phyloP scores from a whole-genome alignment of 768 basidiomycete species.

The Tulasnella sp. region DNA sequence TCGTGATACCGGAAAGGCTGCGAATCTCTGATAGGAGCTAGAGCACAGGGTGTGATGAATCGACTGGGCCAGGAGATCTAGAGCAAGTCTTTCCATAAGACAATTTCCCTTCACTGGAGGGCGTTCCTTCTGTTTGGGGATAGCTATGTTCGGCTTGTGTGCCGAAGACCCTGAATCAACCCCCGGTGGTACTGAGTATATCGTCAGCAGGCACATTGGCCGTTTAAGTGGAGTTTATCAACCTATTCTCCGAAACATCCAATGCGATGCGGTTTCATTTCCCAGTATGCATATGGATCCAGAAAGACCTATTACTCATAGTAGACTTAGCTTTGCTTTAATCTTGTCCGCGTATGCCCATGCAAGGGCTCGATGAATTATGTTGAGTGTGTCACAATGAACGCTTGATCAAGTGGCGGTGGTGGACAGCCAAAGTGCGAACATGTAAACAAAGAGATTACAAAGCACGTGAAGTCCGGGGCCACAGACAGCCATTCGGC shows the following conservation, averaged over 20 bases:
- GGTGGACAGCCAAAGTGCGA: neutral
- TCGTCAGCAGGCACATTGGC: neutral
- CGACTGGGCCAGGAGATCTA: conserved; percentile 7
- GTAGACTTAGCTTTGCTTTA: no score
- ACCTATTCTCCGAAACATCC: conserved; percentile 47
- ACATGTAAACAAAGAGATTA: no score
- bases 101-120: conserved; percentile 43
- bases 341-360: no score
- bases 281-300: no score
- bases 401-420: neutral
- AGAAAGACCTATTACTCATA: conserved; percentile 54
- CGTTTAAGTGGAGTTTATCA: conserved; percentile 46
- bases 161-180: neutral
- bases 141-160: neutral
- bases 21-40: conserved; percentile 83
- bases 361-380: no score
- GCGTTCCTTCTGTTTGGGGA: conserved; percentile 57
- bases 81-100: neutral
- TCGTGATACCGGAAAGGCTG: conserved; percentile 70
- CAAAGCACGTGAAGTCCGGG: neutral
- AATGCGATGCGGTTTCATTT: neutral
- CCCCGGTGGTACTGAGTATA: conserved; percentile 23
- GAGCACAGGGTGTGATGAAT: conserved; percentile 12
- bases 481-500: no score
- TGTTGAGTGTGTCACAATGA: no score